These are phyloP conservation scores for Zancudomyces culisetae DNA, from an alignment of 371 early-diverging fungal genomes.

Conservation along the genomic window DNA sequence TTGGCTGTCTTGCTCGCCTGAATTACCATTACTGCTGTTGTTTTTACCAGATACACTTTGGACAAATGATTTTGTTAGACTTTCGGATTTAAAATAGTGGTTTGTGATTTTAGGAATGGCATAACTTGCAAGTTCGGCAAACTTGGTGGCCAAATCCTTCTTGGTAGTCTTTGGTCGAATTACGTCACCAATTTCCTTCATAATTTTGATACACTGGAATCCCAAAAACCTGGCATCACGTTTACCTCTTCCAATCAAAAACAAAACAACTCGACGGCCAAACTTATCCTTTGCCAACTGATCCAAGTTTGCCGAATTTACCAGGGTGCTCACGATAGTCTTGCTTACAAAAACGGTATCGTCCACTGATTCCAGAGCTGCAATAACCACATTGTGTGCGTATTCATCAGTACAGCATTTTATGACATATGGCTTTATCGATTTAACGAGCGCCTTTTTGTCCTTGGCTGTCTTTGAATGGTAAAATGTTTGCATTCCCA, in stretches of 20 bases:
- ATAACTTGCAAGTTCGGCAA: too few species aligned
- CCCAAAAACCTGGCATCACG: constrained; percentile 48
- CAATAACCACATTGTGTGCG: constrained; percentile 68
- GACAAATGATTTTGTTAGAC: too few species aligned
- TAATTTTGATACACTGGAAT: constrained; percentile 35
- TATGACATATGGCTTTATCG: constrained; percentile 59
- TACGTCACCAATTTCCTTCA: constrained; percentile 38
- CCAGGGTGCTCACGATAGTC: too few species aligned
- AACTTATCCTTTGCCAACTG: constrained; percentile 46
- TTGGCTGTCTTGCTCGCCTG: too few species aligned
- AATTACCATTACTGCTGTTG: too few species aligned
- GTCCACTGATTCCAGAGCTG: constrained; percentile 72
- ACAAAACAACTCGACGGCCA: constrained; percentile 53
- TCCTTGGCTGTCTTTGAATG: constrained; percentile 36
- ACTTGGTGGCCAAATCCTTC: too few species aligned
- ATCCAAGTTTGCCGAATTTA: too few species aligned
- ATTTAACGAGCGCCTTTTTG: constrained; percentile 71
- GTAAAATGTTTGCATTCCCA: constrained; percentile 62
- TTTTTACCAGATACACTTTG: too few species aligned
- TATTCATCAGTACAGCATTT: constrained; percentile 78
- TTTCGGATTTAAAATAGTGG: too few species aligned
- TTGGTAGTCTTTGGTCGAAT: constrained; percentile 37
- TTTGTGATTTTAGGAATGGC: too few species aligned
- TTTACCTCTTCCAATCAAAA: constrained; percentile 49
- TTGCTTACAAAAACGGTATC: too few species aligned